Conservation (phyloP, 1,139 yeast genomes). For the Debaryomycetaceae sp. region DNA sequence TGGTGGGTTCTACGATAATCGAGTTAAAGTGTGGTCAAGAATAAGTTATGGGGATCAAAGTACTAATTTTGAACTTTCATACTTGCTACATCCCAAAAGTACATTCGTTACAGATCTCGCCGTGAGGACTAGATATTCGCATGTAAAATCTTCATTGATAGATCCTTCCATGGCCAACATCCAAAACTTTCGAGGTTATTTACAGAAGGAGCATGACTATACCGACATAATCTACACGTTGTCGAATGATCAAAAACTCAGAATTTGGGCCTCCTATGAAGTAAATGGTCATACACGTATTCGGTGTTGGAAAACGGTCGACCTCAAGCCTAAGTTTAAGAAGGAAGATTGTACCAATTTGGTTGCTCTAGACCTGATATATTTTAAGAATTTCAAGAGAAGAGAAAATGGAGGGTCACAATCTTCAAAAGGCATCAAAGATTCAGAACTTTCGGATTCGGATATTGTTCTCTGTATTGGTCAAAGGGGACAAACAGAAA, state of each 20-base stretch:
- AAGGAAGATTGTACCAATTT: conserved; percentile 34
- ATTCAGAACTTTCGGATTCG: conserved; percentile 19
- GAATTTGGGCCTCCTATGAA: conserved; percentile 75
- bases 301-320: conserved; percentile 57
- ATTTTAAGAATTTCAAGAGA: too few species aligned
- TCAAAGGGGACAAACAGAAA: conserved; percentile 40
- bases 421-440: conserved; percentile 12
- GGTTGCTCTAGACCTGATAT: conserved; percentile 14
- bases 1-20: conserved; percentile 56
- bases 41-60: conserved; percentile 64
- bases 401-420: conserved; percentile 52
- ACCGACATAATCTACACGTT: conserved; percentile 57
- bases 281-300: conserved; percentile 54
- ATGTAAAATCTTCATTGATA: conserved; percentile 9
- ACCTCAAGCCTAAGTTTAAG: conserved; percentile 29
- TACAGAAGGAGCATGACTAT: conserved; percentile 25
- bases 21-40: conserved; percentile 79
- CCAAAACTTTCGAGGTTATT: conserved; percentile 35
- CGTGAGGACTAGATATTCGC: conserved; percentile 41
- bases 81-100: conserved; percentile 56
- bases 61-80: conserved; percentile 67
- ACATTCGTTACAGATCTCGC: conserved; percentile 50
- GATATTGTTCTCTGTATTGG: conserved; percentile 58
- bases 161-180: conserved; percentile 38
- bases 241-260: conserved; percentile 50